Evolutionary conservation across 345 rosid genomes (phyloP), one percentile per base, ranked within the genome.

Genomic region (Eucalyptus polyanthemos): DNA sequence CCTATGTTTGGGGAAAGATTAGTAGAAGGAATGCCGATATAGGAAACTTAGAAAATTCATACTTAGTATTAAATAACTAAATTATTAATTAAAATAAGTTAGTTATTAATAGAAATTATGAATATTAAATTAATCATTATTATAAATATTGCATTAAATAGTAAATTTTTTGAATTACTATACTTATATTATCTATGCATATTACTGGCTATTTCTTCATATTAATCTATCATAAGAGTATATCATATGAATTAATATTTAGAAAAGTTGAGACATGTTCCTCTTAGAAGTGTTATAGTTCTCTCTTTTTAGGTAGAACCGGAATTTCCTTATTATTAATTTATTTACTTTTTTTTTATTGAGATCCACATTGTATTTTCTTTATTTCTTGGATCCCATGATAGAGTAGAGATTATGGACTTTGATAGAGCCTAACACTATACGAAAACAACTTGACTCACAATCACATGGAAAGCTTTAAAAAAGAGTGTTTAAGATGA

Each of bases 391-490:
- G 25, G 58, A 1, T 54, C 60, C 25, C 5, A 56, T 56, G 29
- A 9, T 56, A 22, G 62, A 22, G 62, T 22, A 21, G 29, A 56
- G 62, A 22, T 56, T 56, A 56, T 56, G 62, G 29, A 27, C 31
- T 60, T 60, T 27, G 15, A 27, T 60, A 6, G 31, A 60, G 69
- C 69, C 69, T 27, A 60, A 27, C 31, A 11, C 31, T 60, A 60
- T 27, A 60, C 4, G 0, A 60, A 60, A 25, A 3, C 1, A 2
- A 27, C 31, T 60, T 60, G 8, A 1, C 16, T 27, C 8, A 1
- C 69, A 60, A 27, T 27, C 8, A 60, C n/a, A 4, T 27, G 31
- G 7, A 8, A 11, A 60, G 15, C 31, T 27, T 60, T 27, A 27
- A 11, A 11, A 25, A 60, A 60, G 15, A 60, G n/a, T 60, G 69